Percentiles rank a stretch among this genome's conserved stretches.
phyloP scores from a whole-genome alignment of 352 stramenopile species.

The Globisporangium paroecandrum region DNA sequence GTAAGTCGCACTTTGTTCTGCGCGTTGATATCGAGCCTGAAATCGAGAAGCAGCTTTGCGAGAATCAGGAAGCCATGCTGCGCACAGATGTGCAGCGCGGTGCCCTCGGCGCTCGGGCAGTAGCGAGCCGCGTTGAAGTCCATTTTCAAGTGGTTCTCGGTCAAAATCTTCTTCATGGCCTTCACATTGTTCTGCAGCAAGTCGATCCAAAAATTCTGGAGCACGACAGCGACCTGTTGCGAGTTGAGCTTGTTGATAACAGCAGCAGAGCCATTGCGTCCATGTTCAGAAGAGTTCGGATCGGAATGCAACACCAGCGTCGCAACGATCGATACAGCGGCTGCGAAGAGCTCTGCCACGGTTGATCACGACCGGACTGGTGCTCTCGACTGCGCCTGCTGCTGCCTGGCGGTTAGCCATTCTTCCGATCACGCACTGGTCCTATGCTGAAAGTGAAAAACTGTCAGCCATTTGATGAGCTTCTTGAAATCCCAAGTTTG shows the following conservation, averaged over 20 bases:
- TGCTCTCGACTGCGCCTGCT: not conserved
- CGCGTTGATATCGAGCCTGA: conserved; percentile 28
- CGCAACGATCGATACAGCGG: not conserved
- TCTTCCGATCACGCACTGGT: not conserved
- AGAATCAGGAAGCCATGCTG: conserved; percentile 43
- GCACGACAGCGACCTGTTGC: conserved; percentile 35
- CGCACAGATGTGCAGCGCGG: conserved; percentile 48
- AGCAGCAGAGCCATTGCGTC: not conserved
- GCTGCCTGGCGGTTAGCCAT: not conserved
- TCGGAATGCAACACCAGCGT: not conserved
- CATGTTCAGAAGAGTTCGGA: not conserved
- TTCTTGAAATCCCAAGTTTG: not conserved
- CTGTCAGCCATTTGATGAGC: not conserved
- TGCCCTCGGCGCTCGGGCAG: conserved; percentile 37
- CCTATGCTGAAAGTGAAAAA: not conserved
- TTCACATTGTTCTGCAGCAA: conserved; percentile 50
- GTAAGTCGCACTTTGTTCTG: conserved; percentile 62
- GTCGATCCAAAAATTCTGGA: conserved; percentile 54
- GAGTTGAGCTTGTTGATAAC: conserved; percentile 29
- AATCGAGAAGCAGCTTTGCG: conserved; percentile 41
- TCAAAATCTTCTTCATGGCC: conserved; percentile 35
- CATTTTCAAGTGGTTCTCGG: conserved; percentile 30
- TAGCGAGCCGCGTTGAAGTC: conserved; percentile 43
- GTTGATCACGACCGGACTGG: not conserved
- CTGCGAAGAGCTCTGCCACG: conserved; percentile 3